Evolutionary conservation across 2,329 filamentous ascomycete genomes (phyloP).

Genomic region (Phoma sp.): DNA sequence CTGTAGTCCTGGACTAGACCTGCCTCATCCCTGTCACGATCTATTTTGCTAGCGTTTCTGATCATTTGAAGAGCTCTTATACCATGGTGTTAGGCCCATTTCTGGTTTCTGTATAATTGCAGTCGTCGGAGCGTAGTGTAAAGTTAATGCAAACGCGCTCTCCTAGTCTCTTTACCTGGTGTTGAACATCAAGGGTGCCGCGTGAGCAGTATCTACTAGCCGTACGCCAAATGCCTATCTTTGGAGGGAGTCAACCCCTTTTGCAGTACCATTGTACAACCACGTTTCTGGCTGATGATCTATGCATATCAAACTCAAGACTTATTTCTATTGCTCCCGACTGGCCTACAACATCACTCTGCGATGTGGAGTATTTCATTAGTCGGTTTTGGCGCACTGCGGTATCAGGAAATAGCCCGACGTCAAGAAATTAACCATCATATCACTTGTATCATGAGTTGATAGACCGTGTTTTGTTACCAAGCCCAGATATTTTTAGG

Average conservation of each 20-base stretch:
- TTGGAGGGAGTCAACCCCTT: no score
- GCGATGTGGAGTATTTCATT: neutral
- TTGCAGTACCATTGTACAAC: no score
- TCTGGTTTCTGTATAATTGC: neutral
- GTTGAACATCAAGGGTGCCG: conserved; percentile 1
- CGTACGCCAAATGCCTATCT: no score
- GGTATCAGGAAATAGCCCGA: neutral
- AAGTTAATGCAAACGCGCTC: conserved; percentile 6
- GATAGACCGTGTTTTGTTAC: no score
- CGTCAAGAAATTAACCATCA: neutral
- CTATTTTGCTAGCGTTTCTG: conserved; percentile 16
- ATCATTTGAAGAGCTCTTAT: conserved; percentile 16
- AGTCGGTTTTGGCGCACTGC: neutral
- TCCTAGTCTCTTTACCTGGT: neutral
- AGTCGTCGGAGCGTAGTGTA: neutral
- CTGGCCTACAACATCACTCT: no score
- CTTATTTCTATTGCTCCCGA: no score
- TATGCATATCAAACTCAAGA: no score
- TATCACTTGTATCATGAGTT: neutral
- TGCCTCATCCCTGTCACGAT: conserved; percentile 5
- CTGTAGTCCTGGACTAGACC: conserved; percentile 75
- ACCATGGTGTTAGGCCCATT: conserved; percentile 23
- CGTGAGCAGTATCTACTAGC: no score
- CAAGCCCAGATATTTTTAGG: no score
- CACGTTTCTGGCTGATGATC: no score